Conservation (phyloP, 768 basidiomycete species). For the Termitomyces sp. region DNA sequence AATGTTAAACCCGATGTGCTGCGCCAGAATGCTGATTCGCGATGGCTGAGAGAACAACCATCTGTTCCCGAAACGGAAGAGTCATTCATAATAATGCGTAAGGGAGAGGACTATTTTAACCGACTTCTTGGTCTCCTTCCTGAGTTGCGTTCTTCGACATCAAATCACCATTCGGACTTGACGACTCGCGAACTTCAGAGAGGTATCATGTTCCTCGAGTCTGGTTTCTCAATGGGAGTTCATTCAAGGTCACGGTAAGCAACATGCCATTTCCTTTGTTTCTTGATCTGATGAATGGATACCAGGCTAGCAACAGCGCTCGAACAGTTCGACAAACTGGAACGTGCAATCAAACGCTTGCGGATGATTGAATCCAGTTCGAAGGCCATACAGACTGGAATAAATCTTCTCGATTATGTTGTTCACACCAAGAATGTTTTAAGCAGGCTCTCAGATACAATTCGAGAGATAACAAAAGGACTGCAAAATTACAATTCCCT, state of each 20-base stretch:
- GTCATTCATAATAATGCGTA: constrained; percentile 23
- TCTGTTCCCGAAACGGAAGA: constrained; percentile 20
- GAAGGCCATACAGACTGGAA: constrained; percentile 6
- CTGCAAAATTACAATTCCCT: constrained; percentile 27
- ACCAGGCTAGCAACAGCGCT: constrained; percentile 24
- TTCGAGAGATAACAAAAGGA: constrained; percentile 31
- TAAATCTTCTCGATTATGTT: constrained; percentile 12
- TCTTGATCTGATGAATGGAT: constrained; percentile 2
- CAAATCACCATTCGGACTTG: constrained; percentile 75
- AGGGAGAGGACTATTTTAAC: constrained; percentile 57
- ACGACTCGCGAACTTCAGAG: constrained; percentile 84
- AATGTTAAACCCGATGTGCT: constrained; percentile 70
- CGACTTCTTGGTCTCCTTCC: constrained; percentile 64
- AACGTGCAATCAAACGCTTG: constrained; percentile 20
- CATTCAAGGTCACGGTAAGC: constrained; percentile 60
- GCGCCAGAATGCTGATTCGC: constrained; percentile 42
- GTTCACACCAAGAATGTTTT: constrained; percentile 20
- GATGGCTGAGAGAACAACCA: constrained; percentile 66
- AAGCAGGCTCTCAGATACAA: constrained; percentile 25
- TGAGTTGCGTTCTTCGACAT: constrained; percentile 52
- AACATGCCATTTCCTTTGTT: neutral
- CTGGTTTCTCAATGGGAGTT: constrained; percentile 63
- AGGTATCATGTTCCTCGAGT: constrained; percentile 74
- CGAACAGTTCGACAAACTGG: constrained; percentile 17
- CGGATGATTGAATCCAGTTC: constrained; percentile 15